phyloP scores from a whole-genome alignment of 2,329 filamentous ascomycete species.

The Alternaria alternata region DNA sequence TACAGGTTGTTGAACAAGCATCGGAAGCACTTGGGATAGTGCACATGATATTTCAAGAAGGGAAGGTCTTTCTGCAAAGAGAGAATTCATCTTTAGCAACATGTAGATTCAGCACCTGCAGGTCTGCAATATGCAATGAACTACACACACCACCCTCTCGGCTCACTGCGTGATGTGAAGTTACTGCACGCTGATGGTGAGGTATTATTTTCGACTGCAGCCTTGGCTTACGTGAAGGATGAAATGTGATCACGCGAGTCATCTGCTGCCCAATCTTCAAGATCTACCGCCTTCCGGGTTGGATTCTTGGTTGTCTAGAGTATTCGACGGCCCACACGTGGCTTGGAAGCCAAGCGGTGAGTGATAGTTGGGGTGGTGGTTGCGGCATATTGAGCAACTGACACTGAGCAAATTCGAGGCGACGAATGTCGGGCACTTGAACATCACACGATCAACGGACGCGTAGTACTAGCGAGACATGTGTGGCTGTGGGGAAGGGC shows the following conservation, averaged over 20 bases:
- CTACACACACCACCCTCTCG: not conserved
- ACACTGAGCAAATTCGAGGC: not conserved
- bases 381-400: not conserved
- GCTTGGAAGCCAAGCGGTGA: constrained; percentile 4
- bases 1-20: constrained; percentile 25
- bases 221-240: not conserved
- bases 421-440: not conserved
- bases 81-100: constrained; percentile 15
- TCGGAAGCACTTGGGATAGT: constrained; percentile 26
- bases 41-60: constrained; percentile 15
- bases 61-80: constrained; percentile 16
- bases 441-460: constrained; percentile 5
- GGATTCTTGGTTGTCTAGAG: not conserved
- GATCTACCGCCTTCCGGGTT: not conserved
- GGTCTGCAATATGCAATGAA: constrained; percentile 15
- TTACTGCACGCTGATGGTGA: not conserved
- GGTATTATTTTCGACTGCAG: not conserved
- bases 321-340: constrained; percentile 7
- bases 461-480: not conserved
- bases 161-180: not conserved
- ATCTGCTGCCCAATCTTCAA: not conserved
- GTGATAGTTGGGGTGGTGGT: not conserved
- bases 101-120: constrained; percentile 12
- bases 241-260: constrained; percentile 12
- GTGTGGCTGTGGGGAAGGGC: constrained; percentile 8